These are phyloP conservation scores for Ogataea pilisensis DNA, from an alignment of 805 yeast species.

Conservation along the genomic window DNA sequence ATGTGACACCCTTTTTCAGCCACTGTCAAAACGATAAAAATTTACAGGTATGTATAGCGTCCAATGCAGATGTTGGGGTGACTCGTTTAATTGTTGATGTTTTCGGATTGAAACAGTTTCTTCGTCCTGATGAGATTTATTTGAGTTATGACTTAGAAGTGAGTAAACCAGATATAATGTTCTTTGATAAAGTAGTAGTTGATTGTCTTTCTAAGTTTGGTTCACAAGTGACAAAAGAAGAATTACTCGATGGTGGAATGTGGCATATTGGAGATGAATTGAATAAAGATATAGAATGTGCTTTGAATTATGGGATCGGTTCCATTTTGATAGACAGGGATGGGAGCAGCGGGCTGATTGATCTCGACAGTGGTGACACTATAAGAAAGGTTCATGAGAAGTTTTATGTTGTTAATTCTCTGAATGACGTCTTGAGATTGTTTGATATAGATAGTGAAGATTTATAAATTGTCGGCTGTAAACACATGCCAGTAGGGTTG, in stretches of 20 bases:
- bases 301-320: slow-evolving; percentile 56
- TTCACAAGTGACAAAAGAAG: slow-evolving; percentile 3
- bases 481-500: too few species aligned
- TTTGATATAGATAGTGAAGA: slow-evolving; percentile 6
- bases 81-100: slow-evolving; percentile 38
- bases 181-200: slow-evolving; percentile 33
- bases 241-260: slow-evolving; percentile 23
- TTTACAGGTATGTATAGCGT: slow-evolving; percentile 39
- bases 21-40: slow-evolving; percentile 15
- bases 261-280: slow-evolving; percentile 73
- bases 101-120: slow-evolving; percentile 40
- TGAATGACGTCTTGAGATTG: slow-evolving; percentile 8
- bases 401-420: slow-evolving; percentile 17
- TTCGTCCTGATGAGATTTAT: slow-evolving; percentile 37
- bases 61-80: slow-evolving; percentile 63
- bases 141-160: slow-evolving; percentile 55
- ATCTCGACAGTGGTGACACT: slow-evolving; percentile 7
- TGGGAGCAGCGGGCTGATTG: slow-evolving; percentile 11
- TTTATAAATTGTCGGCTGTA: too few species aligned
- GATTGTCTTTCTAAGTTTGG: background rate
- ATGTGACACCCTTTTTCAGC: slow-evolving; percentile 45
- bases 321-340: slow-evolving; percentile 37
- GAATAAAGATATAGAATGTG: slow-evolving; percentile 50
- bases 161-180: slow-evolving; percentile 46
- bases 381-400: slow-evolving; percentile 9